phyloP scores from a whole-genome alignment of 2,329 filamentous ascomycete species.

The Sphaerulina populicola region DNA sequence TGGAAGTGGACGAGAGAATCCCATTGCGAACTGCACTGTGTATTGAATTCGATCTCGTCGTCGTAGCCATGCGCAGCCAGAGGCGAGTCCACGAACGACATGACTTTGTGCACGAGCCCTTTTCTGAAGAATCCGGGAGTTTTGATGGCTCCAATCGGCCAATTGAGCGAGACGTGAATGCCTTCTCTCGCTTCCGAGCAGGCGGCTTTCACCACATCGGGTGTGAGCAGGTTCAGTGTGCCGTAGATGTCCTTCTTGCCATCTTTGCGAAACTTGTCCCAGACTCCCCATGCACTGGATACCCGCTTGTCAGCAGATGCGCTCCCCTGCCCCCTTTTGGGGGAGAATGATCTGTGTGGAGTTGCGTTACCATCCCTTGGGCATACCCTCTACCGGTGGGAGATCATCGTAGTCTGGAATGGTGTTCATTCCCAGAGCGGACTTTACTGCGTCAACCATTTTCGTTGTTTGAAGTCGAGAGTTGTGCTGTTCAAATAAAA shows the following conservation, averaged over 20 bases:
- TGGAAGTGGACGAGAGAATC: conserved; percentile 40
- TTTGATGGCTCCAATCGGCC: conserved; percentile 31
- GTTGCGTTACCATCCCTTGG: conserved; percentile 28
- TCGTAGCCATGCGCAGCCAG: conserved; percentile 34
- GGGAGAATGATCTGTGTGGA: not conserved
- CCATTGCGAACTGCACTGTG: conserved; percentile 42
- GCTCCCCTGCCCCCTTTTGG: not conserved
- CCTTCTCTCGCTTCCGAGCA: conserved; percentile 38
- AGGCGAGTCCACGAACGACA: conserved; percentile 32
- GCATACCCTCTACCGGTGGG: conserved; percentile 36
- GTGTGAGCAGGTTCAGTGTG: conserved; percentile 41
- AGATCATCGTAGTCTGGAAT: conserved; percentile 38
- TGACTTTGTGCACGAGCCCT: conserved; percentile 32
- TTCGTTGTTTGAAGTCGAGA: not conserved
- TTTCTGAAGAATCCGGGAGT: conserved; percentile 33
- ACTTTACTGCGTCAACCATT: conserved; percentile 9
- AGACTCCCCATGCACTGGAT: conserved; percentile 38
- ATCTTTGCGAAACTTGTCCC: conserved; percentile 33
- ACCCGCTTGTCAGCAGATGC: conserved; percentile 5
- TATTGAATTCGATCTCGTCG: conserved; percentile 43
- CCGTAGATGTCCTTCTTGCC: conserved; percentile 39
- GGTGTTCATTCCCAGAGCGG: conserved; percentile 19
- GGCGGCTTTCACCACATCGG: conserved; percentile 37
- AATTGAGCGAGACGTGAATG: conserved; percentile 38
- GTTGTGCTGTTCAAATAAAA: conserved; percentile 1